phyloP scores from a whole-genome alignment of 805 yeast genomes.

The Nakazawaea anatomiae region DNA sequence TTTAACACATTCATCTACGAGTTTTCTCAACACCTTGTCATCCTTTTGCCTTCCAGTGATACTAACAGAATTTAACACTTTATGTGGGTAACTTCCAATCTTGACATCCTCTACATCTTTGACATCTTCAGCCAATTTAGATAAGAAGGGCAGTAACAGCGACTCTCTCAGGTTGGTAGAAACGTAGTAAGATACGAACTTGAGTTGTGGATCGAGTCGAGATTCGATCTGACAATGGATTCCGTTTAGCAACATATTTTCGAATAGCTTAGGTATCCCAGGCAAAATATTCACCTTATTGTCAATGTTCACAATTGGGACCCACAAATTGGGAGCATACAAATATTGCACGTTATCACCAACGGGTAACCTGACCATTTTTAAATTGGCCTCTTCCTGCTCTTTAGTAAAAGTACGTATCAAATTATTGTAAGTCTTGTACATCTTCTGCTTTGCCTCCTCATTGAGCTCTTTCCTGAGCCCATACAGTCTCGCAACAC shows the following conservation, averaged over 20 bases:
- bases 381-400: conserved; percentile 54
- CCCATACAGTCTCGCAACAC: conserved; percentile 60
- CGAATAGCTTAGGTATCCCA: conserved; percentile 77
- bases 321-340: conserved; percentile 63
- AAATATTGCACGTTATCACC: conserved; percentile 39
- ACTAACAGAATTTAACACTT: conserved; percentile 64
- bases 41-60: conserved; percentile 53
- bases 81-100: conserved; percentile 84
- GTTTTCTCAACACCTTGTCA: conserved; percentile 28
- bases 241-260: conserved; percentile 39
- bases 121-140: conserved; percentile 41
- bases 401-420: conserved; percentile 27
- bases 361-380: conserved; percentile 77
- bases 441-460: conserved; percentile 59
- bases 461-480: conserved; percentile 46
- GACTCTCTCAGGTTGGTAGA: conserved; percentile 59
- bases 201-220: conserved; percentile 30
- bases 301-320: conserved; percentile 71
- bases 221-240: conserved; percentile 30
- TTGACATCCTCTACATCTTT: conserved; percentile 37
- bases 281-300: conserved; percentile 68
- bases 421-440: conserved; percentile 32
- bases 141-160: conserved; percentile 59
- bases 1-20: conserved; percentile 41
- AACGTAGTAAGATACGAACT: conserved; percentile 47